Percentiles rank a stretch among this genome's conserved stretches.
phyloP scores from a whole-genome alignment of 345 rosid species.

The Populus nigra region DNA sequence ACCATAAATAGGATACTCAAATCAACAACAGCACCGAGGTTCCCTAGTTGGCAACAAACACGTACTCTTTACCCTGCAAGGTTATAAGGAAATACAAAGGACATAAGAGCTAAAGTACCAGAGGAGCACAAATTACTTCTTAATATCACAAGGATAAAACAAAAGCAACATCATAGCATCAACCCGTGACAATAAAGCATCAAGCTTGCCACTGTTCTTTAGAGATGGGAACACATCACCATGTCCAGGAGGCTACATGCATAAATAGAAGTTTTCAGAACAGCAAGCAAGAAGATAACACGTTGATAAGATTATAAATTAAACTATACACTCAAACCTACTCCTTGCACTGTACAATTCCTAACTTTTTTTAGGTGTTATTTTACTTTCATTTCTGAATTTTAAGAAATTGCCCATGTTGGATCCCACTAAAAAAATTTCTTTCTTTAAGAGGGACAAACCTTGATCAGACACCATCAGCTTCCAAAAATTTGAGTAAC shows the following conservation, averaged over 20 bases:
- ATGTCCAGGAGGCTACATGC: slow-evolving; percentile 89
- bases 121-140: neutral
- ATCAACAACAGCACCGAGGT: slow-evolving; percentile 91
- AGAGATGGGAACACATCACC: slow-evolving; percentile 90
- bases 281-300: neutral
- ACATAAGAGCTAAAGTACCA: neutral
- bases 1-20: slow-evolving; percentile 64
- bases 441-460: neutral
- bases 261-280: neutral
- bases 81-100: neutral
- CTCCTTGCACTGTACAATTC: neutral
- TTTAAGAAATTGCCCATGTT: neutral
- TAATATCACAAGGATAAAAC: neutral
- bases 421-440: neutral
- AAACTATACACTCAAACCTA: neutral
- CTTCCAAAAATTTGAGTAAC: neutral
- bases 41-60: slow-evolving; percentile 85
- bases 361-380: neutral
- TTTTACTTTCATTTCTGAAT: neutral
- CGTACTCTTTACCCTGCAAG: slow-evolving; percentile 87
- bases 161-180: neutral
- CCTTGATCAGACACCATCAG: neutral
- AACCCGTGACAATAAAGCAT: slow-evolving; percentile 75
- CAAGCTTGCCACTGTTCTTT: slow-evolving; percentile 89
- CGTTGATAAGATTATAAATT: too few species aligned